Percentiles rank a stretch among this genome's conserved stretches.
Evolutionary conservation across 1,284 basidiomycete species (phyloP).

Genomic region (Singerocomus inundabilis): DNA sequence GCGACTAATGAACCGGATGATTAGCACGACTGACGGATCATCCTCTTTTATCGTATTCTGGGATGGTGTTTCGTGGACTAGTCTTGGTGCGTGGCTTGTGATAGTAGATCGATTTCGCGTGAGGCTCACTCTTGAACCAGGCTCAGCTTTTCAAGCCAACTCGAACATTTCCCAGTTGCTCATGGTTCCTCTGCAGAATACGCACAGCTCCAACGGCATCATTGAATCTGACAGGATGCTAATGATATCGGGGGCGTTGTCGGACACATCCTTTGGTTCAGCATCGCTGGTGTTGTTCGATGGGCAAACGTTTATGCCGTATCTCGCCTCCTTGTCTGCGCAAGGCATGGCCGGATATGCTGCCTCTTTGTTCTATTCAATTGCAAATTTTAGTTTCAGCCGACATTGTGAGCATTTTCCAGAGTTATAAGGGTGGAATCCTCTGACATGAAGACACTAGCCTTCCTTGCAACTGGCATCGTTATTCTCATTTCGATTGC

Average conservation of each 20-base stretch:
- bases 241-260: conserved; percentile 82
- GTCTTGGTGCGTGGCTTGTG: conserved; percentile 50
- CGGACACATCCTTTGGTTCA: conserved; percentile 71
- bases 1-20: conserved; percentile 3
- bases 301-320: conserved; percentile 82
- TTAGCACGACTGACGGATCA: conserved; percentile 54
- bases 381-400: conserved; percentile 71
- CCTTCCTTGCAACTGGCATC: conserved; percentile 86
- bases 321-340: conserved; percentile 68
- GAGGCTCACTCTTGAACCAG: conserved; percentile 32
- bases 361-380: conserved; percentile 80
- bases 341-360: conserved; percentile 73
- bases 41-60: conserved; percentile 77
- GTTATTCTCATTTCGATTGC: conserved; percentile 98
- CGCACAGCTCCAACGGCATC: conserved; percentile 66
- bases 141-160: conserved; percentile 50
- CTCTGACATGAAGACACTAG: conserved; percentile 41
- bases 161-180: conserved; percentile 79
- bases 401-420: conserved; percentile 57
- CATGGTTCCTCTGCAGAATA: conserved; percentile 85
- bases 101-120: background rate
- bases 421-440: background rate
- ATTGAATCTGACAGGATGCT: conserved; percentile 88
- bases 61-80: conserved; percentile 76
- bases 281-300: conserved; percentile 88